A percentile compares a stretch with the other conserved stretches of the same genome.
These are phyloP conservation scores for Leishmania tarentolae DNA, from an alignment of 208 protist species.

Conservation along the genomic window DNA sequence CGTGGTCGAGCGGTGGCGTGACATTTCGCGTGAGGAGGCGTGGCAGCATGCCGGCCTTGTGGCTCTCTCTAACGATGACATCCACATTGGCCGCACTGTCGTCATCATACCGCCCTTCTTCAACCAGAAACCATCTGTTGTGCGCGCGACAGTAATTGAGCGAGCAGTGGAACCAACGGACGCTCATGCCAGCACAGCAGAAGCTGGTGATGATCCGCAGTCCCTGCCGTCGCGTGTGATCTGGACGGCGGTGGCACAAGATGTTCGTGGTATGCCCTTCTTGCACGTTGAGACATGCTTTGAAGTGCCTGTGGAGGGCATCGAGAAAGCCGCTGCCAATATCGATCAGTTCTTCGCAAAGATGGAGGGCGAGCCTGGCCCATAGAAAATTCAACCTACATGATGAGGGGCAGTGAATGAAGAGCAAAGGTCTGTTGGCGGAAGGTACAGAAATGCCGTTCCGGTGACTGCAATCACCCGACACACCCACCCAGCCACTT, in stretches of 20 bases:
- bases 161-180: constrained; percentile 15
- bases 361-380: background rate
- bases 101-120: constrained; percentile 68
- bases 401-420: background rate
- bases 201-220: background rate
- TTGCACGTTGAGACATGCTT: constrained; percentile 65
- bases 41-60: constrained; percentile 35
- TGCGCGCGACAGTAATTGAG: constrained; percentile 69
- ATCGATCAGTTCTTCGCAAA: constrained; percentile 76
- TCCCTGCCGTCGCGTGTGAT: constrained; percentile 20
- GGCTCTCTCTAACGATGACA: constrained; percentile 31
- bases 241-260: constrained; percentile 64
- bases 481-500: background rate
- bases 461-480: background rate
- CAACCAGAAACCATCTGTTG: constrained; percentile 59
- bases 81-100: constrained; percentile 62
- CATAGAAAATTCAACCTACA: background rate
- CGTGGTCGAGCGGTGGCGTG: constrained; percentile 59
- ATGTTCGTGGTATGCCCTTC: constrained; percentile 54
- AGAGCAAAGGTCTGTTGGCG: background rate
- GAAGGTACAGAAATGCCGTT: background rate
- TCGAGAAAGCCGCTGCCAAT: constrained; percentile 34
- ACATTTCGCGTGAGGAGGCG: constrained; percentile 49
- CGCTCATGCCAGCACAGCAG: background rate
- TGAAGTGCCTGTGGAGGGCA: constrained; percentile 35